Evolutionary conservation across 108 stramenopile species (phyloP).

Genomic region (Skeletonema grethae): DNA sequence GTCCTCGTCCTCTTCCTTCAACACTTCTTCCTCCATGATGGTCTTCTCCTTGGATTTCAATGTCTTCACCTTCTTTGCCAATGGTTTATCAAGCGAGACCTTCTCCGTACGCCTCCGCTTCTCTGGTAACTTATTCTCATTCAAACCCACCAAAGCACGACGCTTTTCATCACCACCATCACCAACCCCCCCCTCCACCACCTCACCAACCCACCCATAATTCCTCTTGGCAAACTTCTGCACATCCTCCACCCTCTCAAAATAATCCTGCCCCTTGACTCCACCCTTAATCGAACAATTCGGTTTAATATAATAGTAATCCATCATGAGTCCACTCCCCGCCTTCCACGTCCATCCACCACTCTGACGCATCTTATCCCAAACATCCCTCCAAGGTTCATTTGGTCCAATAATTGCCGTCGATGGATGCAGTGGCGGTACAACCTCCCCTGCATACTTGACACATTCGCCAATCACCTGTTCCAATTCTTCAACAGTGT

Average conservation of each 20-base stretch:
- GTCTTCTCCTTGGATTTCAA: background rate
- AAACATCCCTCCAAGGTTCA: conserved; percentile 28
- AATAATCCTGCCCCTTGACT: conserved; percentile 39
- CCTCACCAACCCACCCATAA: conserved; percentile 38
- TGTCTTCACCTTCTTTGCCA: conserved; percentile 9
- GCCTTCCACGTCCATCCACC: conserved; percentile 42
- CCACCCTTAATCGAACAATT: conserved; percentile 24
- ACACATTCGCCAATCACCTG: conserved; percentile 11
- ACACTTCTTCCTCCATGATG: background rate
- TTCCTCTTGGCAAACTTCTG: conserved; percentile 36
- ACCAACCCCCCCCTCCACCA: background rate
- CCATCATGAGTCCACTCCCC: conserved; percentile 39
- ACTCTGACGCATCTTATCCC: conserved; percentile 27
- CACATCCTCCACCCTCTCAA: conserved; percentile 25
- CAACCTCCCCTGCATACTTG: conserved; percentile 9
- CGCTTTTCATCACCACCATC: background rate
- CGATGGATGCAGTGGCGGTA: conserved; percentile 18
- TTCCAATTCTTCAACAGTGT: background rate
- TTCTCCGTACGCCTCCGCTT: background rate
- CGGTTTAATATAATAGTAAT: conserved; percentile 47
- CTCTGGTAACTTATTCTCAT: background rate
- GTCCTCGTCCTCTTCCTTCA: background rate
- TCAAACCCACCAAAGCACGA: background rate
- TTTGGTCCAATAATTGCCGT: conserved; percentile 8
- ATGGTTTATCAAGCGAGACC: background rate